phyloP scores from a whole-genome alignment of 2,329 filamentous ascomycete genomes.

The Aspergillus sp. region DNA sequence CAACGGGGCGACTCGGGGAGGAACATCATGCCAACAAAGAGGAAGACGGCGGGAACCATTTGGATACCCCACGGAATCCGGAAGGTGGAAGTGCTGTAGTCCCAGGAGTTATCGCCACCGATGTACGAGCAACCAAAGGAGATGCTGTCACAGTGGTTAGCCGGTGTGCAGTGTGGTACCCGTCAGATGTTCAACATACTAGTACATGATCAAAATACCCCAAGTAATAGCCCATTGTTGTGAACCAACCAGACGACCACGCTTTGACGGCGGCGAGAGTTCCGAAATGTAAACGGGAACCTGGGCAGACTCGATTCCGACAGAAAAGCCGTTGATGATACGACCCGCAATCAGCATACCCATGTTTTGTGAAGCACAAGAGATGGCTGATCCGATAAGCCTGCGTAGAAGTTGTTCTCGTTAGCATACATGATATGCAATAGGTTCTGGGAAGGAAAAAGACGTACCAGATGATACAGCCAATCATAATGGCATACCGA shows the following conservation, averaged over 20 bases:
- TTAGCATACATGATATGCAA: conserved; percentile 32
- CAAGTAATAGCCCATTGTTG: conserved; percentile 73
- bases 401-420: conserved; percentile 29
- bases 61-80: conserved; percentile 60
- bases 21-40: conserved; percentile 49
- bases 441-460: conserved; percentile 51
- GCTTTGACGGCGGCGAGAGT: conserved; percentile 50
- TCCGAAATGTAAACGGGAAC: conserved; percentile 68
- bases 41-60: conserved; percentile 53
- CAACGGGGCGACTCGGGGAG: conserved; percentile 56
- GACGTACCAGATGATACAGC: conserved; percentile 41
- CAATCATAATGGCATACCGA: conserved; percentile 46
- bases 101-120: conserved; percentile 29
- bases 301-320: conserved; percentile 65
- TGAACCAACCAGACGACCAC: conserved; percentile 60
- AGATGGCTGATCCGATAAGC: conserved; percentile 49
- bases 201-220: conserved; percentile 66
- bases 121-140: conserved; percentile 57
- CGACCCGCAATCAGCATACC: conserved; percentile 64
- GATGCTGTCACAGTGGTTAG: conserved; percentile 35
- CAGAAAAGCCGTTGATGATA: conserved; percentile 62
- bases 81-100: conserved; percentile 47
- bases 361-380: conserved; percentile 56
- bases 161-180: neutral
- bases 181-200: conserved; percentile 24